Evolutionary conservation across 1,139 yeast species (phyloP).

Genomic region (Meyerozyma sp.): DNA sequence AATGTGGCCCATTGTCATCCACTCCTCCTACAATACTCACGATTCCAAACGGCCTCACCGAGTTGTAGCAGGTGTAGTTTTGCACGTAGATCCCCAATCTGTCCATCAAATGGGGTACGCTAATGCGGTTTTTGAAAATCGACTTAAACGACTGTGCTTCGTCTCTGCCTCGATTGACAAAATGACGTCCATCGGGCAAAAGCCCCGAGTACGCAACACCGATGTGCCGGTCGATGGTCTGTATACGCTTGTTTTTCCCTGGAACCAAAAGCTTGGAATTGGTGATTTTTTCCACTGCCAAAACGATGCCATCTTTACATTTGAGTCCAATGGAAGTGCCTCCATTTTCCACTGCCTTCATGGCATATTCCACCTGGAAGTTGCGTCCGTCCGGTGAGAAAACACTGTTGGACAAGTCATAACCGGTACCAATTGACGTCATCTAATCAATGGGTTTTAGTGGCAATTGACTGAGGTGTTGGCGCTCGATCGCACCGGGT

Average conservation of each 20-base stretch:
- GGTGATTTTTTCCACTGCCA: constrained; percentile 93
- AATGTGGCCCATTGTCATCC: constrained; percentile 82
- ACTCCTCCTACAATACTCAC: constrained; percentile 91
- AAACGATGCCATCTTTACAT: constrained; percentile 86
- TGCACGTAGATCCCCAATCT: constrained; percentile 91
- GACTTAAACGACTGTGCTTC: constrained; percentile 81
- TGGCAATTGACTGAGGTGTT: neutral
- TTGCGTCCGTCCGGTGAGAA: constrained; percentile 88
- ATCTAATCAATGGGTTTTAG: neutral
- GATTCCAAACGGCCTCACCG: constrained; percentile 96
- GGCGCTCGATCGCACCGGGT: neutral
- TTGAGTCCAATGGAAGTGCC: constrained; percentile 93
- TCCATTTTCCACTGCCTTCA: constrained; percentile 96
- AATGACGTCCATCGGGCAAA: constrained; percentile 93
- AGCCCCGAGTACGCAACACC: constrained; percentile 95
- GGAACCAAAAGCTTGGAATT: constrained; percentile 86
- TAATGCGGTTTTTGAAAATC: constrained; percentile 69
- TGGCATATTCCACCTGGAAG: constrained; percentile 97
- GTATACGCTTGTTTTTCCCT: constrained; percentile 82
- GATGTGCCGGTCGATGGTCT: constrained; percentile 86
- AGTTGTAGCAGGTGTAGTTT: constrained; percentile 91
- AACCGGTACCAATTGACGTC: constrained; percentile 97
- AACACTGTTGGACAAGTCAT: constrained; percentile 92
- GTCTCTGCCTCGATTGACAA: constrained; percentile 88
- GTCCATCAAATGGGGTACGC: constrained; percentile 79